Percentiles rank a stretch among this genome's conserved stretches.
phyloP scores from a whole-genome alignment of 345 rosid species.

The Lenwebbia sp. region DNA sequence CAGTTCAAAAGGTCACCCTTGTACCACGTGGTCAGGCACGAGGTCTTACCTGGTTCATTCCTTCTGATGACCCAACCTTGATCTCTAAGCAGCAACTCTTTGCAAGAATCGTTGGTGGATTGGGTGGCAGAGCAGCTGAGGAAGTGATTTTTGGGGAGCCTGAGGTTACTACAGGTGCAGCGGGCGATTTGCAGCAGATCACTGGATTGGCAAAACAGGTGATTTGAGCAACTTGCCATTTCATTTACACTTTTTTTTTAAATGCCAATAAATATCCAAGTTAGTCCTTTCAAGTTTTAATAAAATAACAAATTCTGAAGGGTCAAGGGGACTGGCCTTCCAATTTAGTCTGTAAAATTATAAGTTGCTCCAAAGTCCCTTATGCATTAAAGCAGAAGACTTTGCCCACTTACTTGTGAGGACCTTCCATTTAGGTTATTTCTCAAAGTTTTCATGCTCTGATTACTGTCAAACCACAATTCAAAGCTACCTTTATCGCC shows the following conservation, averaged over 20 bases:
- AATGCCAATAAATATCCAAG: not conserved
- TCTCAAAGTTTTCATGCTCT: not conserved
- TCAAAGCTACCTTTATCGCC: not conserved
- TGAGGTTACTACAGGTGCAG: conserved; percentile 97
- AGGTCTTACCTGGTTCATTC: conserved; percentile 99
- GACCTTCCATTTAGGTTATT: not conserved
- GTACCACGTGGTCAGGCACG: conserved; percentile 95
- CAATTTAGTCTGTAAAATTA: not conserved
- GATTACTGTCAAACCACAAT: not conserved
- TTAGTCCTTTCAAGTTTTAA: not conserved
- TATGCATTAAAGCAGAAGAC: not conserved
- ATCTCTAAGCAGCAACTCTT: conserved; percentile 95
- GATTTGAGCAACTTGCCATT: not conserved
- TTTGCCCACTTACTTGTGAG: not conserved
- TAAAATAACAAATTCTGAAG: not conserved
- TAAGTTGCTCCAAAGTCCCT: not conserved
- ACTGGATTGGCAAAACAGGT: conserved; percentile 94
- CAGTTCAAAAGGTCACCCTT: conserved; percentile 93
- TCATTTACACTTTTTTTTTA: not conserved
- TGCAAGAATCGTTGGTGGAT: conserved; percentile 97
- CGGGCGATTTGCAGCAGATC: conserved; percentile 95
- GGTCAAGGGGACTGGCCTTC: not conserved
- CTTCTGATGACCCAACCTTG: conserved; percentile 84
- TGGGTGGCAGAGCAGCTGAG: conserved; percentile 98
- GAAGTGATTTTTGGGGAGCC: conserved; percentile 92